Base-by-base conservation (phyloP, 768 basidiomycete species). In the Tulasnella sp. region DNA sequence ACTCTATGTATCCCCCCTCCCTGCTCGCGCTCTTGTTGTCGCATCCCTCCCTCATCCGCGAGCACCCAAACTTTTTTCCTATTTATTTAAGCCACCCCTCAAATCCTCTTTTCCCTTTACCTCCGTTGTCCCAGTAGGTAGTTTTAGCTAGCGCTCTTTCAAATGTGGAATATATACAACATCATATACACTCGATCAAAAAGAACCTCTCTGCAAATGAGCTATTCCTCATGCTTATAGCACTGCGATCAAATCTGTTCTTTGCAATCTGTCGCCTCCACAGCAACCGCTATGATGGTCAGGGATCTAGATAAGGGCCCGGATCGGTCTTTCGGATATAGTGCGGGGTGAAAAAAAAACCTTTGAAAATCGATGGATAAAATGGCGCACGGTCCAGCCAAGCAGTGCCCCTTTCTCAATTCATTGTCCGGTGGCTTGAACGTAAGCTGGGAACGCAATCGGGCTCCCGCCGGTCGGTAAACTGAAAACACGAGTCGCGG, bases 121-220 rank as follows among this genome's bases (percentile, higher is more conserved):
- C 6, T 61, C 32, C 26, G 61, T 67, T 67, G 61, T 67, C 61
- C 29, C 32, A 67, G 61, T 67, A 67, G 61, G 61, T 67, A 67
- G 61, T 29, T 67, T 67, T 67, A 67, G 61, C n/a, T 67, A 67
- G 32, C 61, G 32, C 61, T 16, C 16, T 57, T 67, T 67, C 61
- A 67, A 67, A 29, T 67, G 61, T 67, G 61, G 61, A 67, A 67
- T 67, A 67, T 67, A 67, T 51, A 46, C 44, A 51, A 51, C 48
- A 3, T 10, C 3, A 51, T 44, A 67, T 67, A 67, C 26, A 67
- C 32, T 32, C n/a, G 26, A 67, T 32, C 13, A 32, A 32, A 20
- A 26, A 29, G 32, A 26, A 67, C 6, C 4, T 1, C 32, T 61
- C 16, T 6, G 16, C 57, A 40, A 10, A 40, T 11, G 32, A 29